Evolutionary conservation across 192 early-diverging fungal species (phyloP), one percentile per base, ranked within the genome.

Genomic region (Coemansia sp.): DNA sequence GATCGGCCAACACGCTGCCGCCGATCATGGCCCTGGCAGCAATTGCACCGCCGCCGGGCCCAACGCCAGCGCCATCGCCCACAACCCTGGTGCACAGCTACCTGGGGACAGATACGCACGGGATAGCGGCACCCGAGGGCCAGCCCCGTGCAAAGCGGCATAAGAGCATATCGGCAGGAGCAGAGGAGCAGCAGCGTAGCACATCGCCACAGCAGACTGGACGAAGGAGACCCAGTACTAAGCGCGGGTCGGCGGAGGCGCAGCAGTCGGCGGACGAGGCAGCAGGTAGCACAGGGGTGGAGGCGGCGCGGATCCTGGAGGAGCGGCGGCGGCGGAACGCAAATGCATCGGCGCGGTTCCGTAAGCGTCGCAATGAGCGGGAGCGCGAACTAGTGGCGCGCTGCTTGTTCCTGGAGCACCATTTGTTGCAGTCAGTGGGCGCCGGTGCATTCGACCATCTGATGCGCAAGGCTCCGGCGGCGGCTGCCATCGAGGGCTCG

Each of bases 271-370:
- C 42, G 33, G 60, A 68, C 41, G 50, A 53, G 11, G 36, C 56
- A 1, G 57, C 27, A 2, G 30, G 23, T n/a, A 54, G 33, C 31
- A 31, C 33, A 3, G 64, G 59, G 4, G 48, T 53, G 3, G 58
- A 70, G 60, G 57, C 85, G 1, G 77, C 75, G 2, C 68, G 83
- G 33, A 75, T 88, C 14, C 62, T 88, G 20, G 83, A 82, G 20
- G 87, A 88, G 61, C 82, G 86, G 50, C 63, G 87, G 58, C 75
- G 82, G 45, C 69, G 87, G 44, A 88, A 88, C 42, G 87, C 87
- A 22, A 85, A 75, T 48, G 87, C 87, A 0, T 86, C 85, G 8
- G 85, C 87, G 6, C 56, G 87, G 36, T 88, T 88, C 62, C 79
- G 87, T 44, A 84, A 85, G 52, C 85, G 87, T 2, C 80, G 87